phyloP scores from a whole-genome alignment of 306 rosid species.

The Quercus ilex region DNA sequence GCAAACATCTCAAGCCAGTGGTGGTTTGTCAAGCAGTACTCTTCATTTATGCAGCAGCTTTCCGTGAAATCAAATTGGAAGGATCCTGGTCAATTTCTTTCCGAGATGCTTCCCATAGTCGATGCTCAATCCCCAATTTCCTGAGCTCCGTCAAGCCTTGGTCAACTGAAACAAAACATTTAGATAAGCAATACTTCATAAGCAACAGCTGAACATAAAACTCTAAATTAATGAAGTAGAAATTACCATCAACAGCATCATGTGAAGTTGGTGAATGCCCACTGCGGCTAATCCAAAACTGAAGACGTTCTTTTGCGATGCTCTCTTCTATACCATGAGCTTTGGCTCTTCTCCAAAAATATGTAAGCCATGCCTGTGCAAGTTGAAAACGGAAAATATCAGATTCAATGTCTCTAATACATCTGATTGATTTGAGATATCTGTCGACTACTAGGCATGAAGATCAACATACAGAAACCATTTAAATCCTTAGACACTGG shows the following conservation, averaged over 20 bases:
- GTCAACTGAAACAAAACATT: constrained; percentile 58
- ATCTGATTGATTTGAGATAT: not conserved
- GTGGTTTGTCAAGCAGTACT: constrained; percentile 5
- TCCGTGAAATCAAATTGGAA: constrained; percentile 9
- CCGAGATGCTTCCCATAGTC: constrained; percentile 94
- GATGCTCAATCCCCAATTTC: constrained; percentile 82
- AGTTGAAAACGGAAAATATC: not conserved
- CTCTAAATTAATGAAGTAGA: constrained; percentile 1
- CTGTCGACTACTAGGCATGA: not conserved
- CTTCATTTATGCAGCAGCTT: constrained; percentile 9
- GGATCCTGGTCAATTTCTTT: constrained; percentile 64
- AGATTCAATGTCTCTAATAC: not conserved
- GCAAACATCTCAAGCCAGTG: not conserved
- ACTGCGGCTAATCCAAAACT: constrained; percentile 85
- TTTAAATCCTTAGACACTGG: not conserved
- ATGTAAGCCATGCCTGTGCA: constrained; percentile 93
- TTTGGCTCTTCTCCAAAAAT: constrained; percentile 97
- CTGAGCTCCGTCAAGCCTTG: constrained; percentile 82
- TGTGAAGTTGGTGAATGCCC: constrained; percentile 86
- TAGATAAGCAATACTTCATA: constrained; percentile 14
- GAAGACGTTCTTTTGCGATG: constrained; percentile 83
- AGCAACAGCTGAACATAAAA: not conserved
- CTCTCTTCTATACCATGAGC: constrained; percentile 77
- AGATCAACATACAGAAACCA: not conserved
- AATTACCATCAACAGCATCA: constrained; percentile 84